Base-by-base conservation (phyloP, 2,329 filamentous ascomycete genomes). In the Blumeria hordei region DNA sequence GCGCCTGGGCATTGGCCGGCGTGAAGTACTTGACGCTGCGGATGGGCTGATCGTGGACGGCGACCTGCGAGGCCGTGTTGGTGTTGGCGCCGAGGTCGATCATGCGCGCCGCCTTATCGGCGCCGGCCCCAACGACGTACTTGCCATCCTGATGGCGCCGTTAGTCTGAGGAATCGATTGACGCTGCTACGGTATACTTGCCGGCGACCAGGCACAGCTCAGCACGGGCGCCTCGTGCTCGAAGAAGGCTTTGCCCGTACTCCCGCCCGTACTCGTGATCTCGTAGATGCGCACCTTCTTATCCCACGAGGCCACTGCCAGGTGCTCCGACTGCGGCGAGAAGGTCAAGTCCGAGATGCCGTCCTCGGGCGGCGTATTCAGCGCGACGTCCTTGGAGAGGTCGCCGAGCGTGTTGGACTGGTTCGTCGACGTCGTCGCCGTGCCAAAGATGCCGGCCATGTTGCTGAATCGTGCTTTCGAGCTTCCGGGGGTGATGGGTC, bases 231-330 rank as follows among this genome's bases (percentile, higher is more conserved):
- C 85, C 60, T 87, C 83, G 69, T 93, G 86, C 61, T 93, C 84
- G 65, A 92, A 93, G 57, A 83, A 72, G 59, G 87, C 87, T 64
- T 88, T 90, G 53, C 87, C 88, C 66, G 87, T 79, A 64, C 84
- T 90, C 65, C 84, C 77, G 45, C 88, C 87, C 60, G 79, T 79
- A 56, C 70, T 70, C 60, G 82, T 79, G 66, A 96, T 87, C 68
- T 96, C 87, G 71, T 96, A 98, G 66, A 98, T 90, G 65, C 88
- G 83, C 59, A 96, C 87, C 68, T 94, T 94, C 72, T 93, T 94
- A 70, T 98, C 92, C 92, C 92, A 98, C 63, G 87, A 94, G 51
- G 87, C 74, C 37, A 95, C 85, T 28, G 90, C 88, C 16, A 98
- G 74, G 66, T 93, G 84, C 63, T 96, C 87, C 60, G 71, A 76